phyloP scores from a whole-genome alignment of 2,329 filamentous ascomycete species.

The Thielaviopsis ethacetica region DNA sequence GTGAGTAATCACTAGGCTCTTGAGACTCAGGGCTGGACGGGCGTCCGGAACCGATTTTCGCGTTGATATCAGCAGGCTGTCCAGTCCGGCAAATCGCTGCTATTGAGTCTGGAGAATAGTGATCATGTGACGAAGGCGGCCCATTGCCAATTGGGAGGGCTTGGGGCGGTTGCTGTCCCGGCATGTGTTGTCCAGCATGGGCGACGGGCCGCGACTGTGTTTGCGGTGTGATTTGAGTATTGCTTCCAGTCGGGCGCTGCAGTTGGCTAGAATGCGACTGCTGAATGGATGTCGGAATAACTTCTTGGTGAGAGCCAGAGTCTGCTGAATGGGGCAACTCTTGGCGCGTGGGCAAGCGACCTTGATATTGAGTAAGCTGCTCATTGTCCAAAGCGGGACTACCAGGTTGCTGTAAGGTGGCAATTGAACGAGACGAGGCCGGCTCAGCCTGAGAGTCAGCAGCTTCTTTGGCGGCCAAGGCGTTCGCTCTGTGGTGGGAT shows the following conservation, averaged over 20 bases:
- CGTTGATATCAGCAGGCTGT: conserved; percentile 35
- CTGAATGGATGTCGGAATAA: neutral
- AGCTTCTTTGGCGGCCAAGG: conserved; percentile 41
- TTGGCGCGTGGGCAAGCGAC: neutral
- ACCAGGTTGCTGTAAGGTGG: neutral
- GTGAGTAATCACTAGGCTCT: conserved; percentile 75
- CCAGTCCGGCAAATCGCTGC: conserved; percentile 85
- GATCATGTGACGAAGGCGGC: conserved; percentile 56
- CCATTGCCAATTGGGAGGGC: conserved; percentile 23
- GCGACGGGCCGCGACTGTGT: neutral
- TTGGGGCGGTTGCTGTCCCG: neutral
- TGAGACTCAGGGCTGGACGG: conserved; percentile 68
- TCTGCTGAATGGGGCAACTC: neutral
- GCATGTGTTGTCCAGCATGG: neutral
- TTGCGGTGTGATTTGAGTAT: neutral
- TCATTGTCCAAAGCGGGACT: conserved; percentile 25
- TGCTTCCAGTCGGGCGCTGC: neutral
- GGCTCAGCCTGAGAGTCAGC: conserved; percentile 2
- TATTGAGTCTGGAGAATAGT: conserved; percentile 91
- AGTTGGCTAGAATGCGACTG: neutral
- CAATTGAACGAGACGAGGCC: neutral
- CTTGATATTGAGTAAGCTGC: conserved; percentile 32
- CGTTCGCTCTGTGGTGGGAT: conserved; percentile 74
- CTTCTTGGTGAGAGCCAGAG: neutral
- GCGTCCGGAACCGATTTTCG: conserved; percentile 41